Conservation (phyloP, 1,284 basidiomycete genomes). For the Fomitopsis pinicola region DNA sequence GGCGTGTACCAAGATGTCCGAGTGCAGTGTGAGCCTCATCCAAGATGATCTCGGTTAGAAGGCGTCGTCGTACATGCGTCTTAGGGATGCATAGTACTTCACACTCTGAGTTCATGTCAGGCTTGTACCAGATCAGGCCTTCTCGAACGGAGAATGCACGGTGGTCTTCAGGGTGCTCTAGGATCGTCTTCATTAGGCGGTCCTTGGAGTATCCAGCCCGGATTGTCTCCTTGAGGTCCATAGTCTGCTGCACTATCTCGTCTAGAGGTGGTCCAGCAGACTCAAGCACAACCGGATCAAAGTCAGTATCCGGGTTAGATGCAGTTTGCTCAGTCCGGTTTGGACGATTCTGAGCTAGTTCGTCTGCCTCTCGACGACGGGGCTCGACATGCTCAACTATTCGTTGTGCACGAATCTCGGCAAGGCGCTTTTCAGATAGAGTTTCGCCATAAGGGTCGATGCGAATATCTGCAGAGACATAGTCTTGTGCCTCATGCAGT, state of each 20-base stretch:
- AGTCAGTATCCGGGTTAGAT: neutral
- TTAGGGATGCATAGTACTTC: conserved; percentile 20
- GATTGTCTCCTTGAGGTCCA: neutral
- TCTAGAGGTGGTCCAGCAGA: neutral
- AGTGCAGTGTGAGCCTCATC: conserved; percentile 20
- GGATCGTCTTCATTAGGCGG: neutral
- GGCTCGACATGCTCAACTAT: neutral
- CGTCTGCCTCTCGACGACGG: neutral
- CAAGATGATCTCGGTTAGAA: conserved; percentile 17
- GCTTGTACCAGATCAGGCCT: conserved; percentile 8
- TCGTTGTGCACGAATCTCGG: conserved; percentile 8
- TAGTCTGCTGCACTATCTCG: neutral
- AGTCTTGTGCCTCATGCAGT: conserved; percentile 17
- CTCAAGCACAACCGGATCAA: neutral
- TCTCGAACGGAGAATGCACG: neutral
- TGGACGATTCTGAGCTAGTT: neutral
- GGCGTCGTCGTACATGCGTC: neutral
- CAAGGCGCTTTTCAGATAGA: conserved; percentile 6
- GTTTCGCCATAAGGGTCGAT: conserved; percentile 23
- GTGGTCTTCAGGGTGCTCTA: neutral
- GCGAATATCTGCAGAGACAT: conserved; percentile 22
- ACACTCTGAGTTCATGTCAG: conserved; percentile 2
- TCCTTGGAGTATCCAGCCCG: neutral
- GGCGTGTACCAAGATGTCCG: conserved; percentile 21
- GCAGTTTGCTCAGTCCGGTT: neutral